These are phyloP conservation scores for Myxozyma kluyveri DNA, from an alignment of 805 yeast species.

Conservation along the genomic window DNA sequence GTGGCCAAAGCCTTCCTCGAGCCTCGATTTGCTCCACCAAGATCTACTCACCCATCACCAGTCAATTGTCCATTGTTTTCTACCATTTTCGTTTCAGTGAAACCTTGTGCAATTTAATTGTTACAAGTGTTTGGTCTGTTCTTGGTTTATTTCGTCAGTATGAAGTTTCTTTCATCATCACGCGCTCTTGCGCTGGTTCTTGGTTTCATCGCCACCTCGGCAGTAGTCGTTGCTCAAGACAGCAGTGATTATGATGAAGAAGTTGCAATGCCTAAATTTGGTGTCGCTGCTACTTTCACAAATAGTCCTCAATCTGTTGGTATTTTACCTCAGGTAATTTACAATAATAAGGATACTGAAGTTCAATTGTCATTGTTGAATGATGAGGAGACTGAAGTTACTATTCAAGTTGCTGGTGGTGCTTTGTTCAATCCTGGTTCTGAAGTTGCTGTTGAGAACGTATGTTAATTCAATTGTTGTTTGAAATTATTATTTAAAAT, in stretches of 20 bases:
- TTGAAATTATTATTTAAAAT: neutral
- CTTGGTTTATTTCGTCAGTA: neutral
- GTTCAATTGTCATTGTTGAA: conserved; percentile 33
- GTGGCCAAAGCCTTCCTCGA: too few relatives aligned
- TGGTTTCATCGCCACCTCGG: conserved; percentile 6
- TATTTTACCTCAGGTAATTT: conserved; percentile 20
- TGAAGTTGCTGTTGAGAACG: conserved; percentile 22
- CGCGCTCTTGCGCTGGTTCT: conserved; percentile 5
- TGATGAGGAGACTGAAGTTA: conserved; percentile 28
- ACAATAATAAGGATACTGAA: conserved; percentile 33
- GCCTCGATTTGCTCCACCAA: too few relatives aligned
- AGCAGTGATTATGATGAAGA: conserved; percentile 10
- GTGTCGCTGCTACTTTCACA: conserved; percentile 12
- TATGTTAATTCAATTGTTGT: conserved; percentile 1
- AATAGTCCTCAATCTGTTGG: neutral
- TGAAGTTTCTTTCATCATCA: conserved; percentile 7
- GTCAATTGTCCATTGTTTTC: neutral
- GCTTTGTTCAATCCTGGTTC: conserved; percentile 18
- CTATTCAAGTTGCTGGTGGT: conserved; percentile 28
- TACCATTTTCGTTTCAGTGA: neutral
- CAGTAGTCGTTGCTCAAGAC: conserved; percentile 14
- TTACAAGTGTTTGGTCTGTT: too few relatives aligned
- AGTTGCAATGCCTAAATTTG: conserved; percentile 15
- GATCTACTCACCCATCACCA: too few relatives aligned
- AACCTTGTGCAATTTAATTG: conserved; percentile 1